Evolutionary conservation across 2,329 filamentous ascomycete genomes (phyloP).

Genomic region (Aspergillus texensis): DNA sequence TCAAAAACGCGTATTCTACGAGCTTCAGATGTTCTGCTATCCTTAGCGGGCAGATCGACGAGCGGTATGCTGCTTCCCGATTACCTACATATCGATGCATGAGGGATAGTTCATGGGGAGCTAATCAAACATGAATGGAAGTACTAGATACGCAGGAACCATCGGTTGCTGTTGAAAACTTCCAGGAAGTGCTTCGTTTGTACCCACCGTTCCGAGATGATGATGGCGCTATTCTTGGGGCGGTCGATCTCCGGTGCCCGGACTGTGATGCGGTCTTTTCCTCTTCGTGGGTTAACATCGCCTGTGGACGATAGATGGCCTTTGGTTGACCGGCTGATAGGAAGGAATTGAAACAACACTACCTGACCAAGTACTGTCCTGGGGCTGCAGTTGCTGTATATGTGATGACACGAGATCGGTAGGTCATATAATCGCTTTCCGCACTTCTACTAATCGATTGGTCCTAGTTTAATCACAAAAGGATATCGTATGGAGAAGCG

Average conservation of each 20-base stretch:
- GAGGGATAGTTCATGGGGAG: background rate
- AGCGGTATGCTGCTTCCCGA: conserved; percentile 18
- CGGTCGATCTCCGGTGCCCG: conserved; percentile 26
- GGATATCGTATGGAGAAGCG: conserved; percentile 36
- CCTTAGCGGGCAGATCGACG: conserved; percentile 22
- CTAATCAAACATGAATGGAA: conserved; percentile 5
- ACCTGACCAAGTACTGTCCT: conserved; percentile 32
- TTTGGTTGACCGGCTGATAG: conserved; percentile 17
- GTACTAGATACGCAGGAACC: conserved; percentile 15
- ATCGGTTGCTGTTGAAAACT: conserved; percentile 25
- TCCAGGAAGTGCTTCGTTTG: conserved; percentile 29
- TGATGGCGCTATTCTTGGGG: conserved; percentile 24
- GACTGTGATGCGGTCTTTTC: conserved; percentile 36
- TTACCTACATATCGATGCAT: conserved; percentile 12
- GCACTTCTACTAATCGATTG: background rate
- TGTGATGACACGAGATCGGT: conserved; percentile 37
- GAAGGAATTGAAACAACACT: conserved; percentile 31
- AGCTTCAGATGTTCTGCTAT: conserved; percentile 27
- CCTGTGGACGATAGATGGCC: background rate
- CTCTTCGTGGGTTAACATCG: conserved; percentile 23
- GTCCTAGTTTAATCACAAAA: conserved; percentile 31
- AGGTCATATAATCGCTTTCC: background rate
- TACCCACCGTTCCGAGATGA: conserved; percentile 32
- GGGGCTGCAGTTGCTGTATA: conserved; percentile 33
- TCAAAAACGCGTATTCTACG: conserved; percentile 23